Conservation (phyloP, 805 yeast genomes). For the Scheffersomyces amazonensis region DNA sequence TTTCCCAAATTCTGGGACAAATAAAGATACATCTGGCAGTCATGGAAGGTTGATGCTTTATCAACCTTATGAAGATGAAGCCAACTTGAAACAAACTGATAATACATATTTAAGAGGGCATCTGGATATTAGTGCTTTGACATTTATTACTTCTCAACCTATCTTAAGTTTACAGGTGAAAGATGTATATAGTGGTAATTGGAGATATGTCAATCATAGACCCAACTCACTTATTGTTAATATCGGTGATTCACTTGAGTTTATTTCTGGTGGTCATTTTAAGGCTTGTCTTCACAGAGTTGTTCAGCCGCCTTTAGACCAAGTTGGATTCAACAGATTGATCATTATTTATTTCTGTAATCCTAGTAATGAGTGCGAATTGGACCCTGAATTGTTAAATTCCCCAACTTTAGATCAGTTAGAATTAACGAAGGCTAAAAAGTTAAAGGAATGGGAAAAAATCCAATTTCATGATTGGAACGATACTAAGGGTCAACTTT, state of each 20-base stretch:
- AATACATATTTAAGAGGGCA: slow-evolving; percentile 48
- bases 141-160: slow-evolving; percentile 41
- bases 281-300: slow-evolving; percentile 47
- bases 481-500: slow-evolving; percentile 15
- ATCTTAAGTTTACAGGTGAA: slow-evolving; percentile 38
- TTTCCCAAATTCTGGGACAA: slow-evolving; percentile 37
- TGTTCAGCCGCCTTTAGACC: slow-evolving; percentile 45
- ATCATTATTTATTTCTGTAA: slow-evolving; percentile 43
- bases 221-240: slow-evolving; percentile 39
- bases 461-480: slow-evolving; percentile 41
- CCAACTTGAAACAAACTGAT: slow-evolving; percentile 24
- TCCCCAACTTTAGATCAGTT: slow-evolving; percentile 35
- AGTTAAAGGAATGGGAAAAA: slow-evolving; percentile 30
- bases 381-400: slow-evolving; percentile 41
- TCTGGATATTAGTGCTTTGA: slow-evolving; percentile 40
- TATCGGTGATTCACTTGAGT: slow-evolving; percentile 41
- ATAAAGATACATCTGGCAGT: slow-evolving; percentile 17
- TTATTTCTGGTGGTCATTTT: slow-evolving; percentile 45
- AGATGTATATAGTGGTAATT: slow-evolving; percentile 32
- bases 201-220: slow-evolving; percentile 39
- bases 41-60: slow-evolving; percentile 29
- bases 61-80: slow-evolving; percentile 19
- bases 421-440: slow-evolving; percentile 24
- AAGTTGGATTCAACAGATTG: slow-evolving; percentile 30
- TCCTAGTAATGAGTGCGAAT: slow-evolving; percentile 29